Conservation (phyloP, 2,329 filamentous ascomycete genomes). For the Fusarium oxysporum region DNA sequence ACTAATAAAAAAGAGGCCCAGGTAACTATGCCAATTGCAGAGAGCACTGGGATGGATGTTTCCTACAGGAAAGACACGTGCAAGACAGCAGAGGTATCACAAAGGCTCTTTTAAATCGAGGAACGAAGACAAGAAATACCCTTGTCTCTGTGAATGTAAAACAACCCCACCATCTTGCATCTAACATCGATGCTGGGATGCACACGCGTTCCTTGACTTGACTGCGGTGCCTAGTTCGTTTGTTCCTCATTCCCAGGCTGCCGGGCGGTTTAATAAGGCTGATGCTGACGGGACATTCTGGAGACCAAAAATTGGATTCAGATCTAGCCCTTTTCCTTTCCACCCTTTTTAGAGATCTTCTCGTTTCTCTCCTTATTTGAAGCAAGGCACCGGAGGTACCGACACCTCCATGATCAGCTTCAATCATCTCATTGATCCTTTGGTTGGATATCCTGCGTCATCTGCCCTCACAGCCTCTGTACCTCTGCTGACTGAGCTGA, state of each 20-base stretch:
- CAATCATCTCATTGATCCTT: background rate
- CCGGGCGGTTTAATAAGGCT: constrained; percentile 35
- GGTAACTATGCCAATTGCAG: background rate
- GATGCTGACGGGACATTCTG: constrained; percentile 32
- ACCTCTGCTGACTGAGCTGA: constrained; percentile 30
- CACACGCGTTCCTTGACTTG: constrained; percentile 26
- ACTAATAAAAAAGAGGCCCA: background rate
- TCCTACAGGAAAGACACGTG: background rate
- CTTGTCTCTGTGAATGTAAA: background rate
- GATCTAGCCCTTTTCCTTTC: constrained; percentile 12
- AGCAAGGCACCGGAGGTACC: constrained; percentile 22
- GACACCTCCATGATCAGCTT: constrained; percentile 16
- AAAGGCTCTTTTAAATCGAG: background rate
- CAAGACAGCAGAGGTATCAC: background rate
- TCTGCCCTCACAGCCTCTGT: constrained; percentile 14
- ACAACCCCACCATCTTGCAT: constrained; percentile 23
- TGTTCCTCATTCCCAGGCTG: background rate
- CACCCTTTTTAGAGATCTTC: constrained; percentile 12
- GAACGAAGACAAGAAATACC: background rate
- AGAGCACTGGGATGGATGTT: background rate
- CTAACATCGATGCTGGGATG: constrained; percentile 8
- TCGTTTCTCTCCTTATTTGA: constrained; percentile 23
- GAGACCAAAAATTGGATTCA: constrained; percentile 21
- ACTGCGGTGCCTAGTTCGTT: constrained; percentile 1
- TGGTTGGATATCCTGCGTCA: constrained; percentile 23